A percentile compares a stretch with the other conserved stretches of the same genome.
These are phyloP conservation scores for Berkeleyomyces rouxiae DNA, from an alignment of 2,329 filamentous ascomycete species.

Conservation along the genomic window DNA sequence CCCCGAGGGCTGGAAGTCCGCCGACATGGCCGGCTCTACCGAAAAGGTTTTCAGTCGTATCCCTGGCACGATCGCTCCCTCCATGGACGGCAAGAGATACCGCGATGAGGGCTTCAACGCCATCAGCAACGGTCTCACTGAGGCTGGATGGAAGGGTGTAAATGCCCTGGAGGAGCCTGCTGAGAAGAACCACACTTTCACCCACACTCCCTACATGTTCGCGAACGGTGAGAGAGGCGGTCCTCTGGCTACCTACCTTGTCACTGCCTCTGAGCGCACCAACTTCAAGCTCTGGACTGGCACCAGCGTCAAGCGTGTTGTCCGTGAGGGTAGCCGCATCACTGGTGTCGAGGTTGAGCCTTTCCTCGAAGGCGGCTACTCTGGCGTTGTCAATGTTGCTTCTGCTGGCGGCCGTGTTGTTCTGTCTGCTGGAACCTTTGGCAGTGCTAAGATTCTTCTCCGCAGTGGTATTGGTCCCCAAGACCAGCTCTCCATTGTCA, in stretches of 20 bases:
- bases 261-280: constrained; percentile 36
- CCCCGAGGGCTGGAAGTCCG: constrained; percentile 51
- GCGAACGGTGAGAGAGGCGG: constrained; percentile 48
- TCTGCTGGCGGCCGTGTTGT: constrained; percentile 45
- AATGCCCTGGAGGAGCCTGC: constrained; percentile 42
- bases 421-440: constrained; percentile 50
- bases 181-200: constrained; percentile 48
- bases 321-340: constrained; percentile 43
- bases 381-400: constrained; percentile 44
- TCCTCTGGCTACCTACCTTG: constrained; percentile 55
- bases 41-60: constrained; percentile 51
- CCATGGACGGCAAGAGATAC: constrained; percentile 48
- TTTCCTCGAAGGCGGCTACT: constrained; percentile 32
- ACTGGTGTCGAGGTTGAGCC: constrained; percentile 54
- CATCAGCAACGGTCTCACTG: constrained; percentile 39
- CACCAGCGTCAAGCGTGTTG: constrained; percentile 49
- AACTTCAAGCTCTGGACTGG: constrained; percentile 54
- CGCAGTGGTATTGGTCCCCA: constrained; percentile 50
- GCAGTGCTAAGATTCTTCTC: constrained; percentile 52
- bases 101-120: constrained; percentile 50
- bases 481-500: constrained; percentile 39
- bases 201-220: constrained; percentile 52
- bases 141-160: constrained; percentile 41
- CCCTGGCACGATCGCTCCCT: constrained; percentile 50
- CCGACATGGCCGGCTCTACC: constrained; percentile 42